Conservation (phyloP, 352 stramenopile species). For the Pythium myriotylum region DNA sequence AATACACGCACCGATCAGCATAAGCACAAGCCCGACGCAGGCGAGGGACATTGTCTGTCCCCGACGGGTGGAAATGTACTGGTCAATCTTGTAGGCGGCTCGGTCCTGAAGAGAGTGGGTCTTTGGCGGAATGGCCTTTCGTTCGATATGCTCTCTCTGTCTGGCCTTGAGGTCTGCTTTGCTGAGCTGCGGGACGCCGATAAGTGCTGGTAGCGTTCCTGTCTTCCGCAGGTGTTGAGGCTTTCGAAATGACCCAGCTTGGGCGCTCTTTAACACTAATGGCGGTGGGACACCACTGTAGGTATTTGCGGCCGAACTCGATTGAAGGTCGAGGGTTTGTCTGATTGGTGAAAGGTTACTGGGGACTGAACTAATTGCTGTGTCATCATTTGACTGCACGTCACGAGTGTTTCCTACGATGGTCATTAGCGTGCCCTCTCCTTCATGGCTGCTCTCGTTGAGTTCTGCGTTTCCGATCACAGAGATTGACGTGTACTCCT, state of each 20-base stretch:
- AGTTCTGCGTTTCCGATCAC: not conserved
- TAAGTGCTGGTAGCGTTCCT: constrained; percentile 4
- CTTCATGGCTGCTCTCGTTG: not conserved
- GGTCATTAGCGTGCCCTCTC: not conserved
- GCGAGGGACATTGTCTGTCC: constrained; percentile 58
- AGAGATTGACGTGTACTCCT: not conserved
- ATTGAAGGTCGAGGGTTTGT: not conserved
- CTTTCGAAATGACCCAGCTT: not conserved
- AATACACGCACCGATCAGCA: constrained; percentile 42
- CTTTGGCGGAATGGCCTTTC: constrained; percentile 8
- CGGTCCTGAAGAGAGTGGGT: constrained; percentile 46
- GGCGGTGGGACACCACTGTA: not conserved
- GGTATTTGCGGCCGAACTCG: not conserved
- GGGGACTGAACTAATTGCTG: too few species aligned
- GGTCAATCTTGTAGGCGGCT: constrained; percentile 54
- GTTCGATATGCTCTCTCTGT: constrained; percentile 17
- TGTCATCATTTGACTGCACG: too few species aligned
- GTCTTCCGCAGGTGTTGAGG: constrained; percentile 5
- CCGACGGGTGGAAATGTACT: constrained; percentile 62
- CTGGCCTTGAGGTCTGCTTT: constrained; percentile 22
- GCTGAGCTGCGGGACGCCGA: not conserved
- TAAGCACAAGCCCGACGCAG: constrained; percentile 45
- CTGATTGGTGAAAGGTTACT: too few species aligned
- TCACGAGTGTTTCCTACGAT: not conserved
- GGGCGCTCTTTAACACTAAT: constrained; percentile 9